Percentiles rank a stretch among this genome's conserved stretches.
These are phyloP conservation scores for Salix brachista DNA, from an alignment of 345 rosid species.

Conservation along the genomic window DNA sequence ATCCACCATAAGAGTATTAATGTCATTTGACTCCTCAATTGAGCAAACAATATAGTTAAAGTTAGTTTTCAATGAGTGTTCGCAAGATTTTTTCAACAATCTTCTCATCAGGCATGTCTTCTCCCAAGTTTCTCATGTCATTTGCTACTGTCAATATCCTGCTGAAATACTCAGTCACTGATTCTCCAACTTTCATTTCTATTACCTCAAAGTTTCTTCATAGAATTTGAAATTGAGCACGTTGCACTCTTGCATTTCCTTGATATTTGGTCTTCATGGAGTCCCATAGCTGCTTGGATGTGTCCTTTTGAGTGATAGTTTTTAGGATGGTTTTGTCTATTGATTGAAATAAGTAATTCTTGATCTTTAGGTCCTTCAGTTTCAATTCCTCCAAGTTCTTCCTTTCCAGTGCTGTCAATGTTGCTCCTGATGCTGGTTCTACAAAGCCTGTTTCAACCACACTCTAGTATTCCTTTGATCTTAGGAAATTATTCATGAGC, in stretches of 20 bases:
- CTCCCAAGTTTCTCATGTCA: neutral
- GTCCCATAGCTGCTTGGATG: neutral
- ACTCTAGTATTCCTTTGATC: neutral
- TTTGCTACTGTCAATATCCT: neutral
- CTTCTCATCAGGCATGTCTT: neutral
- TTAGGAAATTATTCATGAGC: neutral
- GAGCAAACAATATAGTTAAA: neutral
- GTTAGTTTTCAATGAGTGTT: neutral
- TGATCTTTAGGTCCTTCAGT: neutral
- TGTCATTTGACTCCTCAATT: neutral
- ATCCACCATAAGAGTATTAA: neutral
- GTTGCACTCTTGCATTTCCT: neutral
- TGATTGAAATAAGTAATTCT: neutral
- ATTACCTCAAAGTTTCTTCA: neutral
- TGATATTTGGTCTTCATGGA: neutral
- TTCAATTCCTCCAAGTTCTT: neutral
- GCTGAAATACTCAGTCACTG: neutral
- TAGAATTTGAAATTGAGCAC: neutral
- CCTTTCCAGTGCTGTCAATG: neutral
- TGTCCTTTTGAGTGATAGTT: neutral
- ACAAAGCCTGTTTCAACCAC: neutral
- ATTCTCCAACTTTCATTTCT: neutral
- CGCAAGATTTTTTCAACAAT: neutral
- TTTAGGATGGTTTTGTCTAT: neutral
- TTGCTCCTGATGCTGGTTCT: neutral